Percentiles rank a stretch among this genome's conserved stretches.
Evolutionary conservation across 2,329 filamentous ascomycete species (phyloP).

Genomic region (Acrocalymma vagum): DNA sequence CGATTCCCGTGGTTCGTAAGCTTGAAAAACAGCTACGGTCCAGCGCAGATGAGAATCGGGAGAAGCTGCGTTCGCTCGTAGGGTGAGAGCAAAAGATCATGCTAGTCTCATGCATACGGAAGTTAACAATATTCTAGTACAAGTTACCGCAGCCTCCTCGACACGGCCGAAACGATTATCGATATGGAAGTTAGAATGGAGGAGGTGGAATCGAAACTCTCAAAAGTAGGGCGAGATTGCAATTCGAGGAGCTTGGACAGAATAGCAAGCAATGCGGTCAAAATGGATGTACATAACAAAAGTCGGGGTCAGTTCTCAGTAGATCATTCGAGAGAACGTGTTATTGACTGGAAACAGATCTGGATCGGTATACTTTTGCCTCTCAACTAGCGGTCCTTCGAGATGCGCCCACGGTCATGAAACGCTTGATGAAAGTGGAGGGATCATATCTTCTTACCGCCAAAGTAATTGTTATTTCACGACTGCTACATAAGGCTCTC

Average conservation of each 20-base stretch:
- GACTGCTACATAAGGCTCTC: conserved; percentile 78
- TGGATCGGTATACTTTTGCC: conserved; percentile 57
- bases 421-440: conserved; percentile 61
- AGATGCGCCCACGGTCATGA: conserved; percentile 62
- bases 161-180: conserved; percentile 93
- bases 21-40: conserved; percentile 71
- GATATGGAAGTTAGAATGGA: conserved; percentile 84
- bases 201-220: conserved; percentile 74
- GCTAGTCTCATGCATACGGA: not conserved
- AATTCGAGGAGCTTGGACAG: conserved; percentile 74
- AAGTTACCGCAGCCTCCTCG: conserved; percentile 86
- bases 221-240: conserved; percentile 77
- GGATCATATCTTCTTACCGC: conserved; percentile 65
- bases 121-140: conserved; percentile 52
- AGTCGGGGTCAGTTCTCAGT: conserved; percentile 46
- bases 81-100: conserved; percentile 56
- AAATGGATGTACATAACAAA: conserved; percentile 55
- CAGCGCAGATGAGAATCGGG: conserved; percentile 69
- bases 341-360: conserved; percentile 45
- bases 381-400: conserved; percentile 67
- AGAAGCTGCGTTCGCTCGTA: conserved; percentile 72
- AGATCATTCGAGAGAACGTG: conserved; percentile 4
- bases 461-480: conserved; percentile 74
- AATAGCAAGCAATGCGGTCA: conserved; percentile 68
- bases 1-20: conserved; percentile 68